These are phyloP conservation scores for Ceratobasidium sp. DNA, from an alignment of 1,284 basidiomycete genomes.

Conservation along the genomic window DNA sequence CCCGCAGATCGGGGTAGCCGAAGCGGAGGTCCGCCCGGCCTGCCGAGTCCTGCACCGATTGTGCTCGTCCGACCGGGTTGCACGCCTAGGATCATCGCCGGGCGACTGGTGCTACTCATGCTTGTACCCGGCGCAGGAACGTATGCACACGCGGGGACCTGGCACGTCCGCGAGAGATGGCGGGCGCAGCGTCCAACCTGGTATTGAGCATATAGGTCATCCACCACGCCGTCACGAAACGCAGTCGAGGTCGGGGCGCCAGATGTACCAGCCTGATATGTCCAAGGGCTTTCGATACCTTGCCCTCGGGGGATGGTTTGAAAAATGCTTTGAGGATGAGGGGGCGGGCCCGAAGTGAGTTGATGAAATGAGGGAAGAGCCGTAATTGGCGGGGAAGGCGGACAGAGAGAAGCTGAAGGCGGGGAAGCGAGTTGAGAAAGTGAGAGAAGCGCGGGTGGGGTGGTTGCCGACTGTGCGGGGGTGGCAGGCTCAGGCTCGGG, in stretches of 20 bases:
- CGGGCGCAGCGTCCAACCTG: slow-evolving; percentile 24
- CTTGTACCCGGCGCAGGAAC: slow-evolving; percentile 10
- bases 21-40: slow-evolving; percentile 18
- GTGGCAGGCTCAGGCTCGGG: slow-evolving; percentile 47
- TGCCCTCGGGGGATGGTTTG: slow-evolving; percentile 46
- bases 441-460: slow-evolving; percentile 39
- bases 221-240: slow-evolving; percentile 27
- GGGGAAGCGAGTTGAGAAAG: slow-evolving; percentile 26
- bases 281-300: slow-evolving; percentile 46
- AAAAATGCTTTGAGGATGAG: slow-evolving; percentile 43
- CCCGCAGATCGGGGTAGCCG: slow-evolving; percentile 29
- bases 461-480: slow-evolving; percentile 2
- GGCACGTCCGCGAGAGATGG: slow-evolving; percentile 26
- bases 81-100: slow-evolving; percentile 31
- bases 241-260: background rate
- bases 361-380: slow-evolving; percentile 26
- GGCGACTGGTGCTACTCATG: slow-evolving; percentile 12
- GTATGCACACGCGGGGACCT: slow-evolving; percentile 23
- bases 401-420: background rate
- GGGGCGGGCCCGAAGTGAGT: slow-evolving; percentile 37
- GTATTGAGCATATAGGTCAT: slow-evolving; percentile 9
- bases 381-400: slow-evolving; percentile 12
- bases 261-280: slow-evolving; percentile 24
- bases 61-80: slow-evolving; percentile 33
- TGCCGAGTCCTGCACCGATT: slow-evolving; percentile 28